These are phyloP conservation scores for Brassica balearica DNA, from an alignment of 441 rosid species.

Conservation along the genomic window DNA sequence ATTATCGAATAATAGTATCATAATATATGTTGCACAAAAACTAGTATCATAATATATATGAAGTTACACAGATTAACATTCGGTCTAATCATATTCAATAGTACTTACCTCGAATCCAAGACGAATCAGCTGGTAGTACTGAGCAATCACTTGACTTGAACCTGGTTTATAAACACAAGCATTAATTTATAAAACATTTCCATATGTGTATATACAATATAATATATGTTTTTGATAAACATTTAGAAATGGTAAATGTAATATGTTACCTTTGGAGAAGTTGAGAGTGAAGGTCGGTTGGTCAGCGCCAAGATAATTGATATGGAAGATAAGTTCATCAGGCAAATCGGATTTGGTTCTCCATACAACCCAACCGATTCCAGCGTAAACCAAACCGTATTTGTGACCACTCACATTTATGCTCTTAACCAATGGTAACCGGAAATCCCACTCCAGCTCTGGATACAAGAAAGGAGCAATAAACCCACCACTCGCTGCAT, in stretches of 20 bases:
- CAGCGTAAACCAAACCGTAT: slow-evolving; percentile 65
- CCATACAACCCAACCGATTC: slow-evolving; percentile 62
- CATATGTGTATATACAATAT: neutral
- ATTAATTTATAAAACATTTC: neutral
- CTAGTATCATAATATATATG: neutral
- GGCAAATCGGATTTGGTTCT: slow-evolving; percentile 60
- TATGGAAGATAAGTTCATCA: slow-evolving; percentile 58
- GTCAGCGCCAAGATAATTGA: slow-evolving; percentile 60
- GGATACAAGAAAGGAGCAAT: slow-evolving; percentile 59
- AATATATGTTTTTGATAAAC: neutral
- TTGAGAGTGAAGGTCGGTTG: slow-evolving; percentile 63
- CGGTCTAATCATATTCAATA: neutral
- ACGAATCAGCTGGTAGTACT: slow-evolving; percentile 57
- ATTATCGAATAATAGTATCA: neutral
- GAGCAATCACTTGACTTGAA: slow-evolving; percentile 62
- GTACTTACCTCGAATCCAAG: slow-evolving; percentile 52
- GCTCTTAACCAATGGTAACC: slow-evolving; percentile 58
- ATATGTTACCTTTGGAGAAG: slow-evolving; percentile 54
- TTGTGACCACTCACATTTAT: slow-evolving; percentile 69
- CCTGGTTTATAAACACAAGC: slow-evolving; percentile 38
- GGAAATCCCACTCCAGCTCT: slow-evolving; percentile 59
- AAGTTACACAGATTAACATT: neutral
- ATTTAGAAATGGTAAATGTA: neutral
- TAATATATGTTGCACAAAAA: neutral
- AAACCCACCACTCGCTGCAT: slow-evolving; percentile 62